Percentiles rank a stretch among this genome's conserved stretches.
These are phyloP conservation scores for Cladosporium sp. DNA, from an alignment of 2,329 filamentous ascomycete genomes.

Conservation along the genomic window DNA sequence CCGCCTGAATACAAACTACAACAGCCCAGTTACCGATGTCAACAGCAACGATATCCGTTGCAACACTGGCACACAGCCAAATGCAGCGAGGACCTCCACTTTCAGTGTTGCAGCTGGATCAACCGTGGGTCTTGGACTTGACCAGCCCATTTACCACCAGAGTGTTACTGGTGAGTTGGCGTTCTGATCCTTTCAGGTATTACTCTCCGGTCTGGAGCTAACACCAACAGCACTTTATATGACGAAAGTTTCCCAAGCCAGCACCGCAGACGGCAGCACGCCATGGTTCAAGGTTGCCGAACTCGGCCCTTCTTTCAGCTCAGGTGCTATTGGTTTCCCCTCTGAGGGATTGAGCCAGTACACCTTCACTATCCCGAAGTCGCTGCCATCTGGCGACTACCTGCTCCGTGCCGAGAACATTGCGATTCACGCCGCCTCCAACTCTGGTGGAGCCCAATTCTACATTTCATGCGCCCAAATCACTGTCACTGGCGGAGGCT, in stretches of 20 bases:
- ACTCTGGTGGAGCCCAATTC: slow-evolving; percentile 33
- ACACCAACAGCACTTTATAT: slow-evolving; percentile 41
- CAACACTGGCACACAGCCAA: slow-evolving; percentile 29
- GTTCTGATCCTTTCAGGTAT: not conserved
- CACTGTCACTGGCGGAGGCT: slow-evolving; percentile 14
- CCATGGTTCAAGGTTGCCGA: slow-evolving; percentile 51
- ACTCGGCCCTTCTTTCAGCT: slow-evolving; percentile 7
- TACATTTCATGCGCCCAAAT: slow-evolving; percentile 32
- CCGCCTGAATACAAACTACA: slow-evolving; percentile 39
- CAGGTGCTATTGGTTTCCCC: slow-evolving; percentile 11
- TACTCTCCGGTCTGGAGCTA: slow-evolving; percentile 28
- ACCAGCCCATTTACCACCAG: slow-evolving; percentile 10
- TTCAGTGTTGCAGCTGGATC: slow-evolving; percentile 18
- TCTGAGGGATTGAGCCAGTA: slow-evolving; percentile 11
- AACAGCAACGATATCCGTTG: slow-evolving; percentile 46
- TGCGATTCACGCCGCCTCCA: slow-evolving; percentile 47
- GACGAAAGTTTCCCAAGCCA: slow-evolving; percentile 40
- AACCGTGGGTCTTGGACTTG: slow-evolving; percentile 18
- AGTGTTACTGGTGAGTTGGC: slow-evolving; percentile 2
- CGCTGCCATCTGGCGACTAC: slow-evolving; percentile 51
- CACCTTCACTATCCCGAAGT: slow-evolving; percentile 41
- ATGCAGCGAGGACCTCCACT: slow-evolving; percentile 31
- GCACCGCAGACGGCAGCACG: slow-evolving; percentile 30
- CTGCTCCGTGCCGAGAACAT: slow-evolving; percentile 52
- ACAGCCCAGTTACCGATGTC: slow-evolving; percentile 49